phyloP scores from a whole-genome alignment of 2,329 filamentous ascomycete genomes.

The Fusarium sp. region DNA sequence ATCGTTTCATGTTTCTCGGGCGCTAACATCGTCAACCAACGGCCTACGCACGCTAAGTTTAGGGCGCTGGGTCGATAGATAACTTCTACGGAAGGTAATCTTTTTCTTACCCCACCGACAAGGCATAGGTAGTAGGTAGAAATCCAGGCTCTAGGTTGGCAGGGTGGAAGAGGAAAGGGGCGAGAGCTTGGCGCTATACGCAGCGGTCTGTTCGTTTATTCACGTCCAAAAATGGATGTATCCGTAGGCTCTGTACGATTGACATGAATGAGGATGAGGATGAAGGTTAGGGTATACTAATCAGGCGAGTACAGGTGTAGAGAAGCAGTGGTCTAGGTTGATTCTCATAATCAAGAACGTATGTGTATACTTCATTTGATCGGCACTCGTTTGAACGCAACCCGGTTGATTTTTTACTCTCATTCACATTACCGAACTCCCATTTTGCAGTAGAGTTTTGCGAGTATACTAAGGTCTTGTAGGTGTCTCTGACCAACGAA shows the following conservation, averaged over 20 bases:
- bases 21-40: constrained; percentile 42
- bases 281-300: neutral
- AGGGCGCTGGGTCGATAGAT: constrained; percentile 1
- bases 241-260: neutral
- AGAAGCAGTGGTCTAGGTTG: neutral
- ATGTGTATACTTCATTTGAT: neutral
- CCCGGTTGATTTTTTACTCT: neutral
- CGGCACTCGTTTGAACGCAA: neutral
- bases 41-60: constrained; percentile 38
- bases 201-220: neutral
- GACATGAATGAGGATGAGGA: neutral
- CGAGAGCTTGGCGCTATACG: neutral
- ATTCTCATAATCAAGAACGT: neutral
- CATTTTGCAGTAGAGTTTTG: neutral
- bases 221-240: neutral
- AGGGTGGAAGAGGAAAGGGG: constrained; percentile 21
- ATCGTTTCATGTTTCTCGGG: constrained; percentile 46
- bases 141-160: neutral
- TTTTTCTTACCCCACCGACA: constrained; percentile 24
- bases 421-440: neutral
- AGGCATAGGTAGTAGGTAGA: neutral
- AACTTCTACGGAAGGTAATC: neutral
- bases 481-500: neutral
- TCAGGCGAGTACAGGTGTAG: neutral
- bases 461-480: neutral